phyloP scores from a whole-genome alignment of 2,329 filamentous ascomycete genomes.

The Ophiocordyceps camponoti-saundersi region DNA sequence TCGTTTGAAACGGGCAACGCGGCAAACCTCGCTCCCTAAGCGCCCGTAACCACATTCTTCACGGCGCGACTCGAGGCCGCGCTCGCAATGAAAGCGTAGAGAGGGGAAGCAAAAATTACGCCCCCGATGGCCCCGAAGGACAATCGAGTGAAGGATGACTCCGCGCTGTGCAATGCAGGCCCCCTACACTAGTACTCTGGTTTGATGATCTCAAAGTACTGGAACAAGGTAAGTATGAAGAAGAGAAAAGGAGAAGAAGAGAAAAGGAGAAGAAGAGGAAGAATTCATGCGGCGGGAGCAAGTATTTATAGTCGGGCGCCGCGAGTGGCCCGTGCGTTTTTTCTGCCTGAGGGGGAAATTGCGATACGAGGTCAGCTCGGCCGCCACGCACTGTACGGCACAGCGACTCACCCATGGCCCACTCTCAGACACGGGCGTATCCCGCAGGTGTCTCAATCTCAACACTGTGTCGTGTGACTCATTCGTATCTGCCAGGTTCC shows the following conservation, averaged over 20 bases:
- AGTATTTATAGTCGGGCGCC: slow-evolving; percentile 6
- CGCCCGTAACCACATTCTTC: slow-evolving; percentile 16
- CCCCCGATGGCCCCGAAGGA: slow-evolving; percentile 33
- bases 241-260: slow-evolving; percentile 14
- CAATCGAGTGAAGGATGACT: slow-evolving; percentile 29
- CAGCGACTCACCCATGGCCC: no score
- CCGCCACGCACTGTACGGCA: no score
- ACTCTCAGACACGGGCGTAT: background rate
- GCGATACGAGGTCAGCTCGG: background rate
- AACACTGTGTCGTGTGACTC: background rate
- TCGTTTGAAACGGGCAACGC: no score
- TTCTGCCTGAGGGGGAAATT: slow-evolving; percentile 4
- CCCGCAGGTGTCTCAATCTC: background rate
- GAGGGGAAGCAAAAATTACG: slow-evolving; percentile 28
- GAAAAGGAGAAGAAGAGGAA: slow-evolving; percentile 4
- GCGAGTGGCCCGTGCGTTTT: slow-evolving; percentile 8
- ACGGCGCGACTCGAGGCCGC: slow-evolving; percentile 18
- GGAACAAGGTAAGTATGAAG: slow-evolving; percentile 36
- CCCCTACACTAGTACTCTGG: slow-evolving; percentile 21
- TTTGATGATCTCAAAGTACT: slow-evolving; percentile 25
- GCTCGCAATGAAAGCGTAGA: slow-evolving; percentile 25
- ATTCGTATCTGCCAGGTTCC: no score
- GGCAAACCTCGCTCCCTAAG: background rate
- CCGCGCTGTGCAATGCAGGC: slow-evolving; percentile 38
- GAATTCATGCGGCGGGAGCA: background rate